A percentile compares a stretch with the other conserved stretches of the same genome.
These are phyloP conservation scores for Mayamaea pseudoterrestris DNA, from an alignment of 108 stramenopile genomes.

Conservation along the genomic window DNA sequence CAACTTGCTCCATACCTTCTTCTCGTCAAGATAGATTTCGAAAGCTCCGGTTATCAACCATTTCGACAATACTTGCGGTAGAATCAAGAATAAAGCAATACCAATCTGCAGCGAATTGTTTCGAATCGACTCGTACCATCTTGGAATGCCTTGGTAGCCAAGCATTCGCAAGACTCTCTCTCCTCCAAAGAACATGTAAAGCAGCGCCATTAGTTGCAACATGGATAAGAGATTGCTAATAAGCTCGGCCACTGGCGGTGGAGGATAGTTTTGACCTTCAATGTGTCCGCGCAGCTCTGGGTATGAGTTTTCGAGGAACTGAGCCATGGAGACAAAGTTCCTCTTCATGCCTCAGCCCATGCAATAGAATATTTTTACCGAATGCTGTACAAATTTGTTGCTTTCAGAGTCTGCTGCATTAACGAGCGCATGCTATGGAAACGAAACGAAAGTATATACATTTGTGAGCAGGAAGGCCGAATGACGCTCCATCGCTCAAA, in stretches of 20 bases:
- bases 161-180: slow-evolving; percentile 28
- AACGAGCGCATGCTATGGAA: no score
- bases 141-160: slow-evolving; percentile 17
- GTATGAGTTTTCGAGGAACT: slow-evolving; percentile 53
- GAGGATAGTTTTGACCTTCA: slow-evolving; percentile 52
- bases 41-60: slow-evolving; percentile 63
- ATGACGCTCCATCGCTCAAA: no score
- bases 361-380: slow-evolving; percentile 33
- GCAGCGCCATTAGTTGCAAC: slow-evolving; percentile 33
- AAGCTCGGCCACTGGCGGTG: slow-evolving; percentile 33
- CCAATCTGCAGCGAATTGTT: slow-evolving; percentile 37
- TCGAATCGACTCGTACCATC: slow-evolving; percentile 21
- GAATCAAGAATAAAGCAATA: slow-evolving; percentile 38
- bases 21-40: slow-evolving; percentile 58
- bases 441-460: no score
- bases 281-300: slow-evolving; percentile 46
- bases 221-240: slow-evolving; percentile 18
- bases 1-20: slow-evolving; percentile 42
- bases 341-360: slow-evolving; percentile 73
- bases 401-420: no score
- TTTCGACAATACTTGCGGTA: slow-evolving; percentile 35
- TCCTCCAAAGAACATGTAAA: slow-evolving; percentile 36
- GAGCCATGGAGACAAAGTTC: slow-evolving; percentile 58
- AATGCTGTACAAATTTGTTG: no score
- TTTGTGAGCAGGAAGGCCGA: no score